phyloP scores from a whole-genome alignment of 768 basidiomycete genomes.

The Rossbeevera mucosa region DNA sequence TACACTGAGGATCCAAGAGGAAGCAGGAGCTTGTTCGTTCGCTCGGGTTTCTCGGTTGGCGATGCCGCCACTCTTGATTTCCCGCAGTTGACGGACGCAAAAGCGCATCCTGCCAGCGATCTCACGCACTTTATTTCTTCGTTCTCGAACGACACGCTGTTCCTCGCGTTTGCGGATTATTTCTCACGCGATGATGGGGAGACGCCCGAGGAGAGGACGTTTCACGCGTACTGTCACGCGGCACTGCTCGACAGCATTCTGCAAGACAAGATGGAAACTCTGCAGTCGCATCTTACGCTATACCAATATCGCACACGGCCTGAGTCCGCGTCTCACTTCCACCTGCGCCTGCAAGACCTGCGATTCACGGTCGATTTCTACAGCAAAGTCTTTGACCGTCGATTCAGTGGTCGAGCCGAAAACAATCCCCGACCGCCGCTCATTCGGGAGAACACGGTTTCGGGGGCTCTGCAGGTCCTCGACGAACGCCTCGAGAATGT shows the following conservation, averaged over 20 bases:
- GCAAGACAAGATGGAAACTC: slow-evolving; percentile 81
- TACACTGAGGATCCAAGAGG: slow-evolving; percentile 94
- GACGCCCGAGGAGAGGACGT: slow-evolving; percentile 54
- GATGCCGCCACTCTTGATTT: slow-evolving; percentile 85
- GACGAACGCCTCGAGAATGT: slow-evolving; percentile 53
- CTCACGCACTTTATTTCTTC: slow-evolving; percentile 83
- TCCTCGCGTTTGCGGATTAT: slow-evolving; percentile 78
- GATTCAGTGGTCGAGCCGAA: slow-evolving; percentile 69
- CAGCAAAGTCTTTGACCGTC: slow-evolving; percentile 64
- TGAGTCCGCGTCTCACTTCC: slow-evolving; percentile 55
- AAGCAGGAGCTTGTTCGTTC: slow-evolving; percentile 85
- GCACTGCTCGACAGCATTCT: slow-evolving; percentile 80
- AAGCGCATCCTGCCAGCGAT: slow-evolving; percentile 65
- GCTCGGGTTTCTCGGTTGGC: slow-evolving; percentile 79
- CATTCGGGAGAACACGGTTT: slow-evolving; percentile 67
- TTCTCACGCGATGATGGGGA: slow-evolving; percentile 61
- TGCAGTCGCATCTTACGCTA: slow-evolving; percentile 70
- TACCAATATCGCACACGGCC: slow-evolving; percentile 64
- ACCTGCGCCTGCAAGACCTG: slow-evolving; percentile 67
- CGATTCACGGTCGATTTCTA: slow-evolving; percentile 76
- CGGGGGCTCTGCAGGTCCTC: slow-evolving; percentile 58
- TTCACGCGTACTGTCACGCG: slow-evolving; percentile 72
- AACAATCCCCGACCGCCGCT: slow-evolving; percentile 63
- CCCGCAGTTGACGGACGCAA: slow-evolving; percentile 65
- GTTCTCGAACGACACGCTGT: slow-evolving; percentile 76